phyloP scores from a whole-genome alignment of 129 eudicot genomes.

The Chrysanthemum lavandulifolium region DNA sequence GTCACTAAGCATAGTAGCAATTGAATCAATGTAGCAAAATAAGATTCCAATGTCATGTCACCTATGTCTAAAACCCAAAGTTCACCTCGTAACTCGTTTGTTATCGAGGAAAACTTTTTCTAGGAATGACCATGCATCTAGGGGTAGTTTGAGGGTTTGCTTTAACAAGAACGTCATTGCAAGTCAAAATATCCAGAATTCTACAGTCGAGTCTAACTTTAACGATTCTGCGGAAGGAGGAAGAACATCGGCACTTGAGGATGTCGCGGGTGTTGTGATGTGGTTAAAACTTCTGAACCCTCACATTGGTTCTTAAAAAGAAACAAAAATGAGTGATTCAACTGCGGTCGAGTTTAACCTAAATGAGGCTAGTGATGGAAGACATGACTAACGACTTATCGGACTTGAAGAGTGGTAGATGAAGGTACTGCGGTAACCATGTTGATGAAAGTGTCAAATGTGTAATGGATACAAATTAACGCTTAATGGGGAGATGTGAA shows the following conservation, averaged over 20 bases:
- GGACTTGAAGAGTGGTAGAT: too few species aligned
- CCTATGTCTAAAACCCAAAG: neutral
- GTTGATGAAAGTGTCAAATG: too few species aligned
- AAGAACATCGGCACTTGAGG: neutral
- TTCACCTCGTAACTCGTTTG: neutral
- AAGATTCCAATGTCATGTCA: neutral
- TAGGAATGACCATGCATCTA: neutral
- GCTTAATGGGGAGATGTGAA: too few species aligned
- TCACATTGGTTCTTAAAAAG: neutral
- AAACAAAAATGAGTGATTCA: neutral
- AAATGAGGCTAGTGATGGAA: neutral
- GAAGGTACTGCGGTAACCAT: too few species aligned
- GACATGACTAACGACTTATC: neutral
- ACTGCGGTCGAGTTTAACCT: neutral
- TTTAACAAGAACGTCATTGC: neutral
- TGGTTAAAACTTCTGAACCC: neutral
- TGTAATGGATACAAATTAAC: too few species aligned
- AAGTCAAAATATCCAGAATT: neutral
- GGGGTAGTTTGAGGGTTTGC: neutral
- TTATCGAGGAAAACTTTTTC: neutral
- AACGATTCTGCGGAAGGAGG: neutral
- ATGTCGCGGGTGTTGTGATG: neutral
- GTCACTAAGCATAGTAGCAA: neutral
- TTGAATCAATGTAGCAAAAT: neutral
- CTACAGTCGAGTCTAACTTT: neutral